Base-by-base conservation (phyloP, 257 asterid genomes). In the Apocynum venetum region DNA sequence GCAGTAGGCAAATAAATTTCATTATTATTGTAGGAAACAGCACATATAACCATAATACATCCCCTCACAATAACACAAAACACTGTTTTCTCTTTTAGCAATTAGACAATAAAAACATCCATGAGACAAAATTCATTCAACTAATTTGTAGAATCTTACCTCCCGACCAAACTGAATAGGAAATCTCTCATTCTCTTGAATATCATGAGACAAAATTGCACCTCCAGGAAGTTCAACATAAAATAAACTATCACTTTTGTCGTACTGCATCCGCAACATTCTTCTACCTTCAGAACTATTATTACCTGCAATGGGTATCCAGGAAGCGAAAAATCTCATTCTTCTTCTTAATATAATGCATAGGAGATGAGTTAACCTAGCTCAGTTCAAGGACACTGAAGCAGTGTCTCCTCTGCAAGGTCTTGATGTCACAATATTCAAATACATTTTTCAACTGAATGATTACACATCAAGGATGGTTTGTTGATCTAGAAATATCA, bases 111-210 rank as follows among this genome's bases (percentile, higher is more conserved):
- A 67, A 35, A 67, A 41, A 15, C 35, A 67, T 41, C 72, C 51
- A 41, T 13, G 10, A 66, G 71, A 66, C 17, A 46, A 43, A 17
- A 55, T 5, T 2, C n/a, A 55, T 15, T 17, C 8, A 6, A 53
- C 20, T 55, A 48, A 43, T 44, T n/a, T 25, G 15, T 56, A 74
- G 17, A 49, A 73, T 59, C 85, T 75, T 87, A 95, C 99, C 93
- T 95, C 98, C 31, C 99, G 98, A 20, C 99, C 99, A 84, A 95
- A 95, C 84, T 95, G 99, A 76, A 77, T 83, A 35, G 99, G 98
- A 83, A 95, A 93, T 56, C 76, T 95, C 81, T 91, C 97, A 46
- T 89, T 90, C 86, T 93, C 97, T 83, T 90, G 92, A 60, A 91
- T 88, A 35, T 71, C 80, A 78, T 95, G 99, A 2, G 83, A 88